Base-by-base conservation (phyloP, 192 early-diverging fungal species). In the Irineochytrium annulatum region DNA sequence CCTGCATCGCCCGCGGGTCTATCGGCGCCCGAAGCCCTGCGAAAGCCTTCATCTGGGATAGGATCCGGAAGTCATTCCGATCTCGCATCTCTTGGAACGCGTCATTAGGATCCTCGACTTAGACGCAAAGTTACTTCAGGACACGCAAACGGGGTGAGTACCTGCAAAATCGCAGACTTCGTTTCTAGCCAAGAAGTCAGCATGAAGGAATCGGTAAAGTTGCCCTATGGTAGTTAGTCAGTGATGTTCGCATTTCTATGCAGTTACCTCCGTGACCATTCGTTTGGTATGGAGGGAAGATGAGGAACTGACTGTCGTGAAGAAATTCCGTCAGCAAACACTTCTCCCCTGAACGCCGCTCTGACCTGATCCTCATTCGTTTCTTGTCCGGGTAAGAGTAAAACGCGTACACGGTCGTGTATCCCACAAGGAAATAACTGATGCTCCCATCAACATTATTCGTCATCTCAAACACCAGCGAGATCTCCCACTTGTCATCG, bases 91-190 rank as follows among this genome's bases (percentile, higher is more conserved):
- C 88, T 51, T 77, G 77, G 64, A 95, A 98, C 0, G 76, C 81
- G 52, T 95, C 92, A 64, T 91, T 95, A 3, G 93, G 92, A 66
- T 95, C 92, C 69, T 98, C 95, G 11, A 98, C 95, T 67, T 13
- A 61, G 22, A 4, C 3, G 1, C 29, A 2, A 20, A n/a, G 29
- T 3, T 69, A 3, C 17, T 26, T 20, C 11, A 8, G 48, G 26
- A 51, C 8, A 16, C 6, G 54, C 44, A 22, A 45, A 24, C 32
- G 5, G 48, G 22, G 24, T 51, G 41, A 29, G 24, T 48, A 63
- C 48, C 62, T 55, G 39, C 28, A 26, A 41, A 54, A 57, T 63
- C 62, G 19, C 24, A 0, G 20, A 63, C 54, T 32, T 63, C 62
- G 13, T 56, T 63, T 28, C 62, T 39, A 11, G 33, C 27, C 39